Conservation (phyloP, 805 yeast species). For the Monosporozyma unispora region DNA sequence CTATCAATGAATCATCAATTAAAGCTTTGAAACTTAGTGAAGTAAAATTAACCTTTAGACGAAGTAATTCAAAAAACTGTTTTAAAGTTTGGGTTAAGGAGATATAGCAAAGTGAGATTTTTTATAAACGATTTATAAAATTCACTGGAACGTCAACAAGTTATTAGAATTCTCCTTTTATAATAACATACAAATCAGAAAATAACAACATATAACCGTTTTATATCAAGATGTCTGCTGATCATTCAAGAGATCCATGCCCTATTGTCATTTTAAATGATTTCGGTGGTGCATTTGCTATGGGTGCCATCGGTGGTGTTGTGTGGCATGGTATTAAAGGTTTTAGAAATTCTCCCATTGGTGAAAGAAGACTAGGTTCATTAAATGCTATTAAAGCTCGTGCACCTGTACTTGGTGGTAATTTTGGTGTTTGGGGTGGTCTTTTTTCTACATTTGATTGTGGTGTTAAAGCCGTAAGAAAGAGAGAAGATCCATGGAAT, state of each 20-base stretch:
- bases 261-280: conserved; percentile 93
- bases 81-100: too few species aligned
- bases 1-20: too few species aligned
- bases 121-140: too few species aligned
- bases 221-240: conserved; percentile 62
- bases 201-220: neutral
- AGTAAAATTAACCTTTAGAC: too few species aligned
- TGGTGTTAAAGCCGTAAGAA: conserved; percentile 87
- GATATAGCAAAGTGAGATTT: too few species aligned
- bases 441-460: conserved; percentile 93
- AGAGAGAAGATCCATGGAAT: conserved; percentile 97
- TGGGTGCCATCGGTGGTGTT: conserved; percentile 99
- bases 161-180: neutral
- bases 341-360: conserved; percentile 93
- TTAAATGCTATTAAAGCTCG: conserved; percentile 85
- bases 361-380: conserved; percentile 89
- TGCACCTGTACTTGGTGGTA: conserved; percentile 98
- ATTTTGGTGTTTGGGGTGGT: conserved; percentile 99
- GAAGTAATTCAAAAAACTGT: too few species aligned
- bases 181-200: neutral
- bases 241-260: conserved; percentile 98
- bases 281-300: conserved; percentile 97
- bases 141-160: too few species aligned
- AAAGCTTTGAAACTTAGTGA: too few species aligned
- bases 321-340: conserved; percentile 99